Evolutionary conservation across 306 rosid species (phyloP).

Genomic region (Cucurbita pepo): DNA sequence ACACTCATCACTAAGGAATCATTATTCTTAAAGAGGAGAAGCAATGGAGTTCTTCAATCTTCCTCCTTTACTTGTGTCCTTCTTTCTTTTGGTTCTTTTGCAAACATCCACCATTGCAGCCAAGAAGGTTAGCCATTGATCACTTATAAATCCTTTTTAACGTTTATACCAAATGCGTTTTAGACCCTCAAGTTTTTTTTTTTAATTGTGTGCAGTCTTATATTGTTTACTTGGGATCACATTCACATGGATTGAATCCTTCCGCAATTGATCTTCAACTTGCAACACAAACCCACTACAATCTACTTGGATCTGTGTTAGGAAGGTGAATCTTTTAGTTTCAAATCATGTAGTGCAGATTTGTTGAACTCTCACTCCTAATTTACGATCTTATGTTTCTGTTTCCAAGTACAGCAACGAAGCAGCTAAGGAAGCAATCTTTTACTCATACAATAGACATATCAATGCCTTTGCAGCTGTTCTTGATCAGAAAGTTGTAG

Average conservation of each 20-base stretch:
- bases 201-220: slow-evolving; percentile 18
- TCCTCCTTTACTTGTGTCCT: not conserved
- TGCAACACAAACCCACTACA: slow-evolving; percentile 24
- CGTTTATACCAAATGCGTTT: too few relatives aligned
- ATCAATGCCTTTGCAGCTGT: slow-evolving; percentile 68
- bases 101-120: not conserved
- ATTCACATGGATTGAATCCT: slow-evolving; percentile 18
- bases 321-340: slow-evolving; percentile 9
- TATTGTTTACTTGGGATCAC: slow-evolving; percentile 45
- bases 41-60: not conserved
- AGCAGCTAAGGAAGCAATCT: slow-evolving; percentile 33
- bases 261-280: slow-evolving; percentile 3
- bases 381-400: not conserved
- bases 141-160: too few relatives aligned
- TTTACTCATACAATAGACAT: slow-evolving; percentile 41
- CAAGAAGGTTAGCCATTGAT: not conserved
- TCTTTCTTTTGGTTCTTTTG: too few relatives aligned
- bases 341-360: not conserved
- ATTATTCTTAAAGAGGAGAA: not conserved
- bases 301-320: slow-evolving; percentile 28
- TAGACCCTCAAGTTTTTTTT: not conserved
- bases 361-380: not conserved
- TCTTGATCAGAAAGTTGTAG: slow-evolving; percentile 28
- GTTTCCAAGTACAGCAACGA: slow-evolving; percentile 16
- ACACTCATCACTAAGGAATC: too few relatives aligned